Conservation (phyloP, 78 protist genomes). For the Blattamonas nauphoetae region DNA sequence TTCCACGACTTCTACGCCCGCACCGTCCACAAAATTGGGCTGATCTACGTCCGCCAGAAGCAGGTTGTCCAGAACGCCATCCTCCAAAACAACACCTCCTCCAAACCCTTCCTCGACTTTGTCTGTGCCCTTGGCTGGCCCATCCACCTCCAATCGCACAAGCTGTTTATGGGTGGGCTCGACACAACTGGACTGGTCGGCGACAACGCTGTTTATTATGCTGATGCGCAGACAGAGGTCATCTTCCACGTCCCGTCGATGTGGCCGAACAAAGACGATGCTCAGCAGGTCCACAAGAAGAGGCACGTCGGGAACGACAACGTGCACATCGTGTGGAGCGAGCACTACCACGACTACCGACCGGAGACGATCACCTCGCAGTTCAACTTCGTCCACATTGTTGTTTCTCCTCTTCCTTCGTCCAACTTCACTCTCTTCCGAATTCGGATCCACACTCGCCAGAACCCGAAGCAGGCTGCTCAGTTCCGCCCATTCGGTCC, state of each 20-base stretch:
- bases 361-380: neutral
- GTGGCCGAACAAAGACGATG: neutral
- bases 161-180: neutral
- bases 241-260: neutral
- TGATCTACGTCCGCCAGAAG: neutral
- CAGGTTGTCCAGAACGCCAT: neutral
- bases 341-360: conserved; percentile 1
- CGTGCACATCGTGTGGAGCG: neutral
- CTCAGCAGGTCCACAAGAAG: neutral
- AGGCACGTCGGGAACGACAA: neutral
- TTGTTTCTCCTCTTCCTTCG: neutral
- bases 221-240: neutral
- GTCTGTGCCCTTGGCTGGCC: neutral
- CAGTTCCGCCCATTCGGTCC: neutral
- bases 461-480: neutral
- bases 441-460: neutral
- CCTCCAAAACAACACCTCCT: neutral
- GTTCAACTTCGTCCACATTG: neutral
- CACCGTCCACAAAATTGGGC: neutral
- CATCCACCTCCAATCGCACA: neutral
- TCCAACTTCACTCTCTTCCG: neutral
- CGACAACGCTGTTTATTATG: neutral
- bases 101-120: neutral
- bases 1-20: too few relatives aligned
- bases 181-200: neutral